A percentile compares a stretch with the other conserved stretches of the same genome.
Conservation (phyloP, 768 basidiomycete species). For the Hygrophorus russula region DNA sequence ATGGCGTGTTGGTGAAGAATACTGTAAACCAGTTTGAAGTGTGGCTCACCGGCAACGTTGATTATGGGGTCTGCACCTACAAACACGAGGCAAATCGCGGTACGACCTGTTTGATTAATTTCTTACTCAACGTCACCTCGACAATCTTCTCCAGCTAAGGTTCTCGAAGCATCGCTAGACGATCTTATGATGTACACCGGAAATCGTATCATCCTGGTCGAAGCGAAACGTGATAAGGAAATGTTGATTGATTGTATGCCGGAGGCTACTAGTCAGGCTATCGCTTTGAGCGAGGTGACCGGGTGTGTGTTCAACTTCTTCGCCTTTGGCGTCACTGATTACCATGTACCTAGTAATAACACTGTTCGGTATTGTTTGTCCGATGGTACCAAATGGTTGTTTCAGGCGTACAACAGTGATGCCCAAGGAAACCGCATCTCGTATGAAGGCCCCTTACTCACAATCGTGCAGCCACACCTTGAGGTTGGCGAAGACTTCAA, state of each 20-base stretch:
- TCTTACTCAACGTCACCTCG: constrained; percentile 7
- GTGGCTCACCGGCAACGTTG: constrained; percentile 17
- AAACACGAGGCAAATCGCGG: constrained; percentile 14
- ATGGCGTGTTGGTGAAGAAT: constrained; percentile 14
- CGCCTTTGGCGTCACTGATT: too few relatives aligned
- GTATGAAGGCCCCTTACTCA: too few relatives aligned
- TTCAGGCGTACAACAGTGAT: too few relatives aligned
- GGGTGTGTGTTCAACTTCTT: constrained; percentile 7
- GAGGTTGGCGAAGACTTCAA: too few relatives aligned
- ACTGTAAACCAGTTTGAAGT: constrained; percentile 16
- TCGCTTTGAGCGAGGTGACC: constrained; percentile 17
- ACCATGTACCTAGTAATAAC: constrained; percentile 11
- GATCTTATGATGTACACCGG: constrained; percentile 14
- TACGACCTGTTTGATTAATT: too few relatives aligned
- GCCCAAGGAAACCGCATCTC: too few relatives aligned
- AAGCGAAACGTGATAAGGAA: constrained; percentile 15
- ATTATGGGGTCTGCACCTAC: constrained; percentile 19
- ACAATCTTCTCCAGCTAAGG: constrained; percentile 7
- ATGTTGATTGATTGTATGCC: constrained; percentile 14
- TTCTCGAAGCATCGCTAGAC: constrained; percentile 15
- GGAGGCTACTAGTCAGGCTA: constrained; percentile 20
- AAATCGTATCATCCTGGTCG: constrained; percentile 17
- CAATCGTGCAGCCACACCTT: too few relatives aligned
- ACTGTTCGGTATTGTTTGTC: constrained; percentile 23
- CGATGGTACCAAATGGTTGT: constrained; percentile 19